Evolutionary conservation across 495 filamentous ascomycete genomes (phyloP), one percentile per base, ranked within the genome.

Genomic region (Daldinia grandis): DNA sequence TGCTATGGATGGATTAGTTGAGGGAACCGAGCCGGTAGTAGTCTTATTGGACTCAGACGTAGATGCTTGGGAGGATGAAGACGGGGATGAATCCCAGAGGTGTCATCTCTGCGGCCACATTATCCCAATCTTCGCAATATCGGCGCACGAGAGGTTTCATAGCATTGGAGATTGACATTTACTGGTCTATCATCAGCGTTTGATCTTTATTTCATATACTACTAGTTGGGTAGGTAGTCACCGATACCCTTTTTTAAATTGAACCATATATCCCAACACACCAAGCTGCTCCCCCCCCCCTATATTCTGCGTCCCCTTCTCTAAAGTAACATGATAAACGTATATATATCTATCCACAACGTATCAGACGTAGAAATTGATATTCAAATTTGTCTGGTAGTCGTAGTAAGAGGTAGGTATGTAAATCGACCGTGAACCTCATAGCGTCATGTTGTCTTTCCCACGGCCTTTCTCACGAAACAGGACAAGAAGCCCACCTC

Each of bases 81-180:
- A 85, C 21, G 84, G 82, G 49, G 67, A 79, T 14, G 74, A 71
- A 7, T 95, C 92, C 76, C 69, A 70, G 0, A 67, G 78, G 5
- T 95, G 93, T 76, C 42, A 58, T 17, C 28, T 74, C 44, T 76
- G 74, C 51, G 89, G 88, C 10, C 85, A 86, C 15, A 68, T 78
- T 5, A 88, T 95, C 61, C 93, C 93, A 0, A 66, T 80, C 12
- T 95, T 94, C 79, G 93, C 93, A 6, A 84, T 89, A 74, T 68
- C 83, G 19, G 93, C 93, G 3, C 93, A 97, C 78, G 79, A 84
- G 66, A 81, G 90, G 57, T 97, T 88, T 72, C 93, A 97, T 80
- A 73, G 69, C 27, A 65, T 85, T 58, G 80, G 74, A 10, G 75
- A 81, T 25, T 79, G 19, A 47, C 5, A 21, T 47, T 24, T 0